A percentile compares a stretch with the other conserved stretches of the same genome.
Evolutionary conservation across 2,329 filamentous ascomycete genomes (phyloP).

Genomic region (Pseudopyricularia cyperi): DNA sequence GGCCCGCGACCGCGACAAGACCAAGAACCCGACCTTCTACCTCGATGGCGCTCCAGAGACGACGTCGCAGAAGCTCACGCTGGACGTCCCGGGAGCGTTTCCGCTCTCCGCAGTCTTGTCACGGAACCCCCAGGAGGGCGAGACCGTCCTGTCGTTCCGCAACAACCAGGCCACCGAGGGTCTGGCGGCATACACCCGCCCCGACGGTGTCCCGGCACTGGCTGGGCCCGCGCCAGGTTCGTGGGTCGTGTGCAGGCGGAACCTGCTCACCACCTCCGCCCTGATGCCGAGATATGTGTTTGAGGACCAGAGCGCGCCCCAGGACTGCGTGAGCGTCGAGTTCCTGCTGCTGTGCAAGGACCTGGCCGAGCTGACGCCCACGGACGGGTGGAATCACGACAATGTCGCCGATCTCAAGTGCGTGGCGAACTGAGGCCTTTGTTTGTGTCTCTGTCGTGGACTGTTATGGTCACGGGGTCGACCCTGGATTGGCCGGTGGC

Average conservation of each 20-base stretch:
- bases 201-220: background rate
- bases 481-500: too few species aligned
- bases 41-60: background rate
- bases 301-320: background rate
- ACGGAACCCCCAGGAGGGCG: background rate
- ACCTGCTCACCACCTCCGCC: background rate
- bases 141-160: background rate
- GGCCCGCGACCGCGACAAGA: background rate
- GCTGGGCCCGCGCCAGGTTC: background rate
- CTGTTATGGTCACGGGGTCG: too few species aligned
- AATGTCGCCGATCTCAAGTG: background rate
- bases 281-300: background rate
- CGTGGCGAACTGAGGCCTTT: background rate
- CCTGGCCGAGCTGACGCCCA: background rate
- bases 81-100: constrained; percentile 1
- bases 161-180: background rate
- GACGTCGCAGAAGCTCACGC: background rate
- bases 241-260: background rate
- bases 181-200: background rate
- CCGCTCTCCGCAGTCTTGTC: background rate
- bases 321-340: background rate
- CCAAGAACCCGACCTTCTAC: constrained; percentile 2
- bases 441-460: too few species aligned
- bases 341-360: background rate
- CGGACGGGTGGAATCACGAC: background rate